Evolutionary conservation across 2,329 filamentous ascomycete species (phyloP).

Genomic region (Botryosphaeria agaves): DNA sequence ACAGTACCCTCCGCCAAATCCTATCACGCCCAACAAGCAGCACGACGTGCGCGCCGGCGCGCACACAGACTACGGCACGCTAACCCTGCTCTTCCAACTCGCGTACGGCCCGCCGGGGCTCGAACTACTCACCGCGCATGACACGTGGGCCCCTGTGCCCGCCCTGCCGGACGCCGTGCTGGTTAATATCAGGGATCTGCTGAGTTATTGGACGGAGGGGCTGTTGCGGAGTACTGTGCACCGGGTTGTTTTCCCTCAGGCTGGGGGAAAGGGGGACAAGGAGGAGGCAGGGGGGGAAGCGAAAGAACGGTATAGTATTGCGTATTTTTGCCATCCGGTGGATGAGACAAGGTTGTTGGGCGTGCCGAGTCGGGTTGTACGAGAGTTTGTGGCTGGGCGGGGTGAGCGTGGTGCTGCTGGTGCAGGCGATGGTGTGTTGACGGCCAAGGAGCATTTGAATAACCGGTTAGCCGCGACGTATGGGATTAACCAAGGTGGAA

Average conservation of each 20-base stretch:
- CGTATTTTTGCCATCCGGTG: constrained; percentile 46
- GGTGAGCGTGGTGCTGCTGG: constrained; percentile 16
- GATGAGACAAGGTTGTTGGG: constrained; percentile 35
- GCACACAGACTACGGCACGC: constrained; percentile 67
- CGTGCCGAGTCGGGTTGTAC: constrained; percentile 35
- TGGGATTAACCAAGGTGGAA: constrained; percentile 15
- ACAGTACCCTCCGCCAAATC: constrained; percentile 8
- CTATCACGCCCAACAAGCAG: constrained; percentile 7
- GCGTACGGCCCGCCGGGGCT: constrained; percentile 72
- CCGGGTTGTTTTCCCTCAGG: constrained; percentile 55
- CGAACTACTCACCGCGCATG: constrained; percentile 49
- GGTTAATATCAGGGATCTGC: constrained; percentile 52
- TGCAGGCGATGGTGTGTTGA: constrained; percentile 31
- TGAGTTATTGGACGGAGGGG: constrained; percentile 82
- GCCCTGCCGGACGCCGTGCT: constrained; percentile 34
- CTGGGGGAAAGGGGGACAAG: constrained; percentile 13
- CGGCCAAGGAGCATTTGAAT: constrained; percentile 41
- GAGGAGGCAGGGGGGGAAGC: no score
- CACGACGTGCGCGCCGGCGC: constrained; percentile 70
- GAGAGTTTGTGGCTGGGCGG: constrained; percentile 14
- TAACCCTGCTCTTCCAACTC: constrained; percentile 67
- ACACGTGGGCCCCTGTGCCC: constrained; percentile 25
- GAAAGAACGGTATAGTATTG: constrained; percentile 38
- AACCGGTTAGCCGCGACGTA: constrained; percentile 41
- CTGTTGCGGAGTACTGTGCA: constrained; percentile 79